Evolutionary conservation across 2,329 filamentous ascomycete genomes (phyloP).

Genomic region (Fusarium equiseti): DNA sequence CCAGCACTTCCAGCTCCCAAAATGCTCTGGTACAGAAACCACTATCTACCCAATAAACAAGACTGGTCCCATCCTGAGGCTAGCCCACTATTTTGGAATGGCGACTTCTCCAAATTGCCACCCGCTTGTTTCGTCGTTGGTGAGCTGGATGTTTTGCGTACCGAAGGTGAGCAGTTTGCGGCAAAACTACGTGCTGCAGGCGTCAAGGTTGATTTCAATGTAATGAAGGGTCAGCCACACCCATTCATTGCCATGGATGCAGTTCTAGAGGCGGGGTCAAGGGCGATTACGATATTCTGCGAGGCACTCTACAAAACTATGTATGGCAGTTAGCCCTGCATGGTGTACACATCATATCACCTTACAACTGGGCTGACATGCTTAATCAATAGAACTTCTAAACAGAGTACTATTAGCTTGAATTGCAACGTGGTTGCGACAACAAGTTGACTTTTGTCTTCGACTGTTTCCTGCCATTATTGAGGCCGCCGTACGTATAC

Average conservation of each 20-base stretch:
- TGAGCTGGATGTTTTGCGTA: background rate
- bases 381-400: background rate
- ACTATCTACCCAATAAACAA: conserved; percentile 5
- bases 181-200: background rate
- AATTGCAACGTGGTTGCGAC: rapidly evolving
- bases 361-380: background rate
- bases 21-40: conserved; percentile 22
- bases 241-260: conserved; percentile 28
- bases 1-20: background rate
- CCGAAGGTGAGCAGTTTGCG: conserved; percentile 18
- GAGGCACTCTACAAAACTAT: conserved; percentile 9
- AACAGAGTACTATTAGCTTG: background rate
- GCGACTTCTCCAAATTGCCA: conserved; percentile 12
- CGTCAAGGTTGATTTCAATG: background rate
- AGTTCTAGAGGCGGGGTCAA: conserved; percentile 11
- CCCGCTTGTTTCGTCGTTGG: conserved; percentile 22
- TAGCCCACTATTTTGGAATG: background rate
- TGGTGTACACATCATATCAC: background rate
- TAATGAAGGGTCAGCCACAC: conserved; percentile 21
- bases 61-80: background rate
- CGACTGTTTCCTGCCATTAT: background rate
- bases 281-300: conserved; percentile 8
- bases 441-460: background rate
- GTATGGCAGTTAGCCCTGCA: background rate
- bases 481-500: background rate